Percentiles rank a stretch among this genome's conserved stretches.
These are phyloP conservation scores for Tulasnella sp. DNA, from an alignment of 768 basidiomycete species.

Conservation along the genomic window DNA sequence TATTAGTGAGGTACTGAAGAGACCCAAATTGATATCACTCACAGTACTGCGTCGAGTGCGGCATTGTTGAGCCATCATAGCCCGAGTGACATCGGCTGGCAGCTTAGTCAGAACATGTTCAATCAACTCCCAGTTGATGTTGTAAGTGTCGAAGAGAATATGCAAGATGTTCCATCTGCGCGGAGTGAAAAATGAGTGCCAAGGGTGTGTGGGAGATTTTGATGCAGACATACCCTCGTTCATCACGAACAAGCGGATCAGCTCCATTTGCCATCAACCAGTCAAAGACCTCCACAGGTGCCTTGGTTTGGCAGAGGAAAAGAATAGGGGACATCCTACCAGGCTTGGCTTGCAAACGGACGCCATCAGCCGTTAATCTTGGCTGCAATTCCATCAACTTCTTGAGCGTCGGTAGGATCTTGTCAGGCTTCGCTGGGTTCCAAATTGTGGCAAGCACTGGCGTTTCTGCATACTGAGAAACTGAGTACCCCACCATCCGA, in stretches of 20 bases:
- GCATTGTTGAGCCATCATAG: slow-evolving; percentile 48
- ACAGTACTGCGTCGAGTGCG: slow-evolving; percentile 51
- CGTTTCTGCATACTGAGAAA: slow-evolving; percentile 50
- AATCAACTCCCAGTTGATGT: slow-evolving; percentile 37
- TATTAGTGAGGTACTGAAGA: neutral
- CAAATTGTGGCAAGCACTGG: slow-evolving; percentile 49
- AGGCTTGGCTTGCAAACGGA: slow-evolving; percentile 49
- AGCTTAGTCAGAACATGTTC: slow-evolving; percentile 50
- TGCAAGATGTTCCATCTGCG: slow-evolving; percentile 54
- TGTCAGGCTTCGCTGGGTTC: slow-evolving; percentile 32
- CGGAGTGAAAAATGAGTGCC: neutral
- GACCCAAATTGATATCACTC: slow-evolving; percentile 28
- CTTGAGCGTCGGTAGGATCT: slow-evolving; percentile 40
- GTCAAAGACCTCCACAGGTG: slow-evolving; percentile 44
- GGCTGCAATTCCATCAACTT: slow-evolving; percentile 46
- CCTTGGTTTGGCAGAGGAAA: slow-evolving; percentile 42
- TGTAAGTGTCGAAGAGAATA: slow-evolving; percentile 40
- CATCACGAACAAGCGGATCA: slow-evolving; percentile 46
- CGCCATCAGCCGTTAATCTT: slow-evolving; percentile 42
- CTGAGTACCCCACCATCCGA: slow-evolving; percentile 51
- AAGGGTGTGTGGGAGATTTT: neutral
- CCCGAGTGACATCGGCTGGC: slow-evolving; percentile 48
- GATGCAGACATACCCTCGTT: slow-evolving; percentile 43
- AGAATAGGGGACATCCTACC: slow-evolving; percentile 38
- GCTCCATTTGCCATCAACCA: slow-evolving; percentile 50